A percentile compares a stretch with the other conserved stretches of the same genome.
phyloP scores from a whole-genome alignment of 768 basidiomycete species.

The Panus rudis region DNA sequence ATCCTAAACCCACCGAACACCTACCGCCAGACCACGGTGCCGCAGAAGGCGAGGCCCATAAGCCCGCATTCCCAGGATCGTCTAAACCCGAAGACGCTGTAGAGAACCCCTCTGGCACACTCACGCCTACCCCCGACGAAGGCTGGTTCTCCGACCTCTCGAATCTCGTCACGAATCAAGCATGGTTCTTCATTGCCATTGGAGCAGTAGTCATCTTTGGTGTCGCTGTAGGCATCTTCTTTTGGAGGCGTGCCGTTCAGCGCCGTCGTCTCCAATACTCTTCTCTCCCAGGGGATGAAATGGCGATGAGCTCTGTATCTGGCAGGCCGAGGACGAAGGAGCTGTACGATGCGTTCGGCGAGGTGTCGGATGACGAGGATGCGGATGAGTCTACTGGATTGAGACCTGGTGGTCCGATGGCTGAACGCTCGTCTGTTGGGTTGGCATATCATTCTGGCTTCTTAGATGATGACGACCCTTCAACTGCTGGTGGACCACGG shows the following conservation, averaged over 20 bases:
- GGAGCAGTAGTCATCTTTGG: conserved; percentile 74
- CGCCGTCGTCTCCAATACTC: conserved; percentile 43
- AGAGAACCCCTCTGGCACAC: conserved; percentile 15
- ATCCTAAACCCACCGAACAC: conserved; percentile 79
- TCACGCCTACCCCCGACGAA: conserved; percentile 59
- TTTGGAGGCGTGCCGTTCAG: conserved; percentile 61
- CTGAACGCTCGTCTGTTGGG: conserved; percentile 28
- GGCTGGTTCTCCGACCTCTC: conserved; percentile 83
- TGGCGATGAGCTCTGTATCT: conserved; percentile 71
- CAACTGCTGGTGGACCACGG: conserved; percentile 19
- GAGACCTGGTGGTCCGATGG: conserved; percentile 31
- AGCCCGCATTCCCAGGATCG: conserved; percentile 55
- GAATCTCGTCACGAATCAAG: conserved; percentile 64
- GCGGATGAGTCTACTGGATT: conserved; percentile 68
- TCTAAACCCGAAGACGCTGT: conserved; percentile 16
- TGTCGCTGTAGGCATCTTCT: conserved; percentile 61
- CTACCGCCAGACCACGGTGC: conserved; percentile 83
- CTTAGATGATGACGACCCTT: conserved; percentile 70
- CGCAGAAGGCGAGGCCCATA: conserved; percentile 72
- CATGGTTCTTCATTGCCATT: conserved; percentile 88
- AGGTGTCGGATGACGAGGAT: conserved; percentile 77
- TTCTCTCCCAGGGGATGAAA: conserved; percentile 55
- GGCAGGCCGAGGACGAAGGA: conserved; percentile 67
- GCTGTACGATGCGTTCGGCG: conserved; percentile 94
- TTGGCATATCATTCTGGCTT: conserved; percentile 59